These are phyloP conservation scores for Tetratostichococcus sp. DNA, from an alignment of 139 green algal species.

Conservation along the genomic window DNA sequence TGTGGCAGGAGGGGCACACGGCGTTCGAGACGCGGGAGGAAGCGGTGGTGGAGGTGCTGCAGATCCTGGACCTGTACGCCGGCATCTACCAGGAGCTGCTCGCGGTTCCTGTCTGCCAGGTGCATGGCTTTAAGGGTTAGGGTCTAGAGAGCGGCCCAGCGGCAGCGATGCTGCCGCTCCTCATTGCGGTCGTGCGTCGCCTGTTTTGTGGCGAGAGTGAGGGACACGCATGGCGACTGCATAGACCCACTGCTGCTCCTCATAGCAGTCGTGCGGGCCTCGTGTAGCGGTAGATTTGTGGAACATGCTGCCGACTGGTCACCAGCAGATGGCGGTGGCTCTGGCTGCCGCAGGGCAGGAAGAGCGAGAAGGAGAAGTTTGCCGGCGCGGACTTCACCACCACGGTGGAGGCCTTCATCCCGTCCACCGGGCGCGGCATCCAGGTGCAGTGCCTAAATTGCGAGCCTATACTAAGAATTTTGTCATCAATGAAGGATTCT, in stretches of 20 bases:
- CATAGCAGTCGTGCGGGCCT: too few relatives aligned
- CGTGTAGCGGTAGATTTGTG: too few relatives aligned
- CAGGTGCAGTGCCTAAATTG: conserved; percentile 57
- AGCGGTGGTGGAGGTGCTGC: conserved; percentile 87
- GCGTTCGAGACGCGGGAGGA: conserved; percentile 84
- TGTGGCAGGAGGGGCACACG: conserved; percentile 89
- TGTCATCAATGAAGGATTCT: too few relatives aligned
- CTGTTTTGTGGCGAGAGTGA: too few relatives aligned
- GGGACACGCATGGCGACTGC: too few relatives aligned
- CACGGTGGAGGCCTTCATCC: conserved; percentile 96
- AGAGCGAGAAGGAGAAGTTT: conserved; percentile 97
- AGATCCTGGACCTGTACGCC: conserved; percentile 88
- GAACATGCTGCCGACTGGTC: too few relatives aligned
- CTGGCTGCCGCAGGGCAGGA: conserved; percentile 61
- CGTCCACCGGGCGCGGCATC: conserved; percentile 86
- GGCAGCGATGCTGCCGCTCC: too few relatives aligned
- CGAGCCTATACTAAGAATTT: too few relatives aligned
- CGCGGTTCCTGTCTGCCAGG: conserved; percentile 87
- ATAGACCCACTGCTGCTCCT: too few relatives aligned
- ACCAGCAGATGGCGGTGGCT: too few relatives aligned
- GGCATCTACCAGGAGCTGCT: conserved; percentile 94
- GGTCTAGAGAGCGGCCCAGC: too few relatives aligned
- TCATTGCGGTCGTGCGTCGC: too few relatives aligned
- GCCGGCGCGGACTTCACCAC: conserved; percentile 94
- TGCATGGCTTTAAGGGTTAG: background rate